These are phyloP conservation scores for Clausena lansium DNA, from an alignment of 345 rosid genomes.

Conservation along the genomic window DNA sequence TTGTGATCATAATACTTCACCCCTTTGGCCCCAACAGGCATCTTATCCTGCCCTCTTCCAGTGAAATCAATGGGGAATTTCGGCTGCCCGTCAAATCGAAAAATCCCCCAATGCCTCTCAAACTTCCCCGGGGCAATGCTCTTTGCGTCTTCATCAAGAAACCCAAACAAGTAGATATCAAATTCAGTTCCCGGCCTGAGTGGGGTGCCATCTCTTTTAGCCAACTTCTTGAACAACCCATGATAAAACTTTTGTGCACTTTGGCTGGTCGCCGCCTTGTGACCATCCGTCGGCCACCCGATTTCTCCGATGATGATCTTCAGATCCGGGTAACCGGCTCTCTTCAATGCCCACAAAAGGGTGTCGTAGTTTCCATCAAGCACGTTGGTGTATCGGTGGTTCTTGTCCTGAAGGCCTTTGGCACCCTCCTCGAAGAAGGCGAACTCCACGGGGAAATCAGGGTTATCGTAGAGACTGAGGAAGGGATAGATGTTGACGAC, in stretches of 20 bases:
- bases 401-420: slow-evolving; percentile 31
- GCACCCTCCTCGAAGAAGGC: slow-evolving; percentile 53
- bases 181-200: slow-evolving; percentile 45
- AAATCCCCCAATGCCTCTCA: slow-evolving; percentile 95
- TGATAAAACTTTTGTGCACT: slow-evolving; percentile 64
- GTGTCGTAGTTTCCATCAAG: slow-evolving; percentile 89
- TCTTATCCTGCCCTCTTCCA: slow-evolving; percentile 48
- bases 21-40: slow-evolving; percentile 56
- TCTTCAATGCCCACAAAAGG: slow-evolving; percentile 61
- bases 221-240: slow-evolving; percentile 63
- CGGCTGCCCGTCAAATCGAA: slow-evolving; percentile 65
- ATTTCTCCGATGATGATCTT: slow-evolving; percentile 81
- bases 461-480: slow-evolving; percentile 62
- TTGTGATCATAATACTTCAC: slow-evolving; percentile 54
- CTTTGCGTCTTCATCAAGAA: slow-evolving; percentile 75
- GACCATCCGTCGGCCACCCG: slow-evolving; percentile 93
- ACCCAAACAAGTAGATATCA: slow-evolving; percentile 59
- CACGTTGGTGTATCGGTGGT: slow-evolving; percentile 50
- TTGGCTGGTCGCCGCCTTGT: slow-evolving; percentile 24
- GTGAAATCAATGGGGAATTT: slow-evolving; percentile 68
- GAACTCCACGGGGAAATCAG: slow-evolving; percentile 55
- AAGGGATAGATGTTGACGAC: slow-evolving; percentile 88
- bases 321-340: slow-evolving; percentile 40
- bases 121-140: slow-evolving; percentile 70
- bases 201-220: slow-evolving; percentile 57